phyloP scores from a whole-genome alignment of 495 filamentous ascomycete species.

The Recurvomyces mirabilis region DNA sequence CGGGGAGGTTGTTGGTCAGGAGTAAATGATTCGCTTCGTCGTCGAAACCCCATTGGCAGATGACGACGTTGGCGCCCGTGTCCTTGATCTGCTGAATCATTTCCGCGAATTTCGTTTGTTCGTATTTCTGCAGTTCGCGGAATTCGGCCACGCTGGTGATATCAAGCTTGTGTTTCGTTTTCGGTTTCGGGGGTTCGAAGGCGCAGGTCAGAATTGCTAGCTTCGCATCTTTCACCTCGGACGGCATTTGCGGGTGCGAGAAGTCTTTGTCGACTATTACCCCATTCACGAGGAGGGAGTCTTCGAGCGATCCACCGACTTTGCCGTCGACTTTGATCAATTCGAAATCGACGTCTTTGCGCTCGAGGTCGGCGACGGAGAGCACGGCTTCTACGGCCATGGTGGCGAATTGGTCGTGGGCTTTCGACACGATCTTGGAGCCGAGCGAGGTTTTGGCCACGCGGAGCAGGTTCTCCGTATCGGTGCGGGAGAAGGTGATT shows the following conservation, averaged over 20 bases:
- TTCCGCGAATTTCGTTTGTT: slow-evolving; percentile 88
- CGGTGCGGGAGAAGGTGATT: slow-evolving; percentile 66
- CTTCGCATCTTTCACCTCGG: slow-evolving; percentile 86
- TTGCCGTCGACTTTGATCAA: slow-evolving; percentile 99
- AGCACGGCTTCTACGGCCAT: slow-evolving; percentile 96
- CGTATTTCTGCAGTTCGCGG: slow-evolving; percentile 90
- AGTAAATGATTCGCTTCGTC: slow-evolving; percentile 97
- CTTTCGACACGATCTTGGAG: slow-evolving; percentile 98
- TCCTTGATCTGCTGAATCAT: slow-evolving; percentile 99
- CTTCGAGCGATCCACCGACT: slow-evolving; percentile 89
- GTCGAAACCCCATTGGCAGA: slow-evolving; percentile 99
- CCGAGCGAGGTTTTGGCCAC: slow-evolving; percentile 94
- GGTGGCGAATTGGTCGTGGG: slow-evolving; percentile 92
- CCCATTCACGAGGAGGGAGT: slow-evolving; percentile 87
- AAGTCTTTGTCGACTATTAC: slow-evolving; percentile 99
- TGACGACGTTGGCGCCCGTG: slow-evolving; percentile 91
- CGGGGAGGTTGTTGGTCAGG: slow-evolving; percentile 88
- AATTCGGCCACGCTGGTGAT: slow-evolving; percentile 97
- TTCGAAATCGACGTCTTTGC: slow-evolving; percentile 97
- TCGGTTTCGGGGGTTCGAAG: slow-evolving; percentile 99
- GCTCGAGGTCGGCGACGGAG: slow-evolving; percentile 88
- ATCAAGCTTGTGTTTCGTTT: slow-evolving; percentile 99
- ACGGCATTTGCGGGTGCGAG: slow-evolving; percentile 98
- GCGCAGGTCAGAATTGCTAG: slow-evolving; percentile 95
- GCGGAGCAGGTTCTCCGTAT: slow-evolving; percentile 74